A percentile compares a stretch with the other conserved stretches of the same genome.
Conservation (phyloP, 176 grass and related monocot genomes). For the Zea luxurians region DNA sequence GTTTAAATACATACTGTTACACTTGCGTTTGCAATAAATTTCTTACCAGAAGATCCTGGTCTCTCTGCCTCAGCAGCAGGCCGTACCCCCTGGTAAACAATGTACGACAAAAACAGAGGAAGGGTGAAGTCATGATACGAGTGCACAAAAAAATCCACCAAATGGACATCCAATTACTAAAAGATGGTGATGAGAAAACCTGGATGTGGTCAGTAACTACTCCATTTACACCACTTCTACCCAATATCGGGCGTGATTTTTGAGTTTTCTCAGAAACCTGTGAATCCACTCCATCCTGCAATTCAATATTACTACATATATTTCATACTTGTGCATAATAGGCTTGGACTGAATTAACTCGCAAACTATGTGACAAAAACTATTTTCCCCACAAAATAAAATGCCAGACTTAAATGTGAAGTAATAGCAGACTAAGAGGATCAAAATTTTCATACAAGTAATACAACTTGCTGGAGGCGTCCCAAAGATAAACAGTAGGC, state of each 20-base stretch:
- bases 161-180: background rate
- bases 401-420: background rate
- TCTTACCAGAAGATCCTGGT: conserved; percentile 81
- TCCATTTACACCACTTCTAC: conserved; percentile 81
- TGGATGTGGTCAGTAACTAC: conserved; percentile 73
- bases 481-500: background rate
- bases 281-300: conserved; percentile 76
- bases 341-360: background rate
- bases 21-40: conserved; percentile 21
- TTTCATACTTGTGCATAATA: background rate
- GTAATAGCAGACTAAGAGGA: background rate
- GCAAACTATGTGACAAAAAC: background rate
- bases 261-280: conserved; percentile 71
- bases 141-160: background rate
- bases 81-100: conserved; percentile 59
- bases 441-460: background rate
- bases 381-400: background rate
- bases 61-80: conserved; percentile 68
- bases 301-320: background rate
- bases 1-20: conserved; percentile 12
- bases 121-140: conserved; percentile 9
- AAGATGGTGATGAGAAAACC: conserved; percentile 46
- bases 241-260: conserved; percentile 65
- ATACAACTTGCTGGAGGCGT: background rate
- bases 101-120: conserved; percentile 20